Conservation (phyloP, 78 protist genomes). For the Isochrysis galbana region DNA sequence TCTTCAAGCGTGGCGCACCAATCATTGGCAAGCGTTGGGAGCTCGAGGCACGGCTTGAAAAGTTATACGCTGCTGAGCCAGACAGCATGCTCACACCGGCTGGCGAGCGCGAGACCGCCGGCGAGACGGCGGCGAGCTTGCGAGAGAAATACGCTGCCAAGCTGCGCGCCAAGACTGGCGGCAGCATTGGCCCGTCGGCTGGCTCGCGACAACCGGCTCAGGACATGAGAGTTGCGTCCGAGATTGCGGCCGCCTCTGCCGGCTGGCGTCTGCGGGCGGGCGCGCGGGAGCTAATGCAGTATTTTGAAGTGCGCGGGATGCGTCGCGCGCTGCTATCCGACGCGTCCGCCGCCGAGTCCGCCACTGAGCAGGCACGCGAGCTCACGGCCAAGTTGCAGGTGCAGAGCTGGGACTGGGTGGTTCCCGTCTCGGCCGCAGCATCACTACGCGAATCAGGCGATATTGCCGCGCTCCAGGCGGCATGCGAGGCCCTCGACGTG, state of each 20-base stretch:
- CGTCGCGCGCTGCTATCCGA: not conserved
- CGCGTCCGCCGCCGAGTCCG: not conserved
- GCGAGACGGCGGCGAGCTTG: not conserved
- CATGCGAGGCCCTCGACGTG: not conserved
- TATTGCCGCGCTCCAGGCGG: not conserved
- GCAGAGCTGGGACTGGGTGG: not conserved
- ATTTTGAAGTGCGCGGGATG: not conserved
- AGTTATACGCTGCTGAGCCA: not conserved
- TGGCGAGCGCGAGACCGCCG: not conserved
- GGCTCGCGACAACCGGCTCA: not conserved
- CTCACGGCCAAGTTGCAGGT: not conserved
- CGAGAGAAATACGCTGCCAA: not conserved
- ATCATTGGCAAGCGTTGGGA: not conserved
- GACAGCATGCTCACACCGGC: not conserved
- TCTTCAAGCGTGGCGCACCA: not conserved
- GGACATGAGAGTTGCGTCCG: not conserved
- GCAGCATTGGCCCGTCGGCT: no score
- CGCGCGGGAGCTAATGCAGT: not conserved
- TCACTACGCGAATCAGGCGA: not conserved
- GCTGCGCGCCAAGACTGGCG: not conserved
- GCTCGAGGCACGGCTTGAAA: not conserved
- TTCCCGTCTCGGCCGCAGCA: not conserved
- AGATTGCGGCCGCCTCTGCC: not conserved
- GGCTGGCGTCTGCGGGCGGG: not conserved
- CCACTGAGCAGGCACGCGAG: not conserved